These are phyloP conservation scores for Chalciporus piperatoides DNA, from an alignment of 1,284 basidiomycete species.

Conservation along the genomic window DNA sequence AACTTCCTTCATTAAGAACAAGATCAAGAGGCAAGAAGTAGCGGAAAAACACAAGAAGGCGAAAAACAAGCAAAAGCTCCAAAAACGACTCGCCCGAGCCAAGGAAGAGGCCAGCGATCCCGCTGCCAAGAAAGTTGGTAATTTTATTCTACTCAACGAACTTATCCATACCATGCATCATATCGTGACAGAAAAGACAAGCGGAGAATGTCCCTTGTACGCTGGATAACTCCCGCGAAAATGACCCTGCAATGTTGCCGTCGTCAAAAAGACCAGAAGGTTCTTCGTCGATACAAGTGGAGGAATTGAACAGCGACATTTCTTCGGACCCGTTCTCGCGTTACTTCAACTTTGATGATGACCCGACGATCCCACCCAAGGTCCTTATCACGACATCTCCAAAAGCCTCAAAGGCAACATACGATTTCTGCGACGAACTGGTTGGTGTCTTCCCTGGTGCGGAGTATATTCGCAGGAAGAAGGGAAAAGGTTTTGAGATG, in stretches of 20 bases:
- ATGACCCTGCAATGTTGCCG: constrained; percentile 76
- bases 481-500: constrained; percentile 91
- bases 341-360: constrained; percentile 62
- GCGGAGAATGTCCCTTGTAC: constrained; percentile 86
- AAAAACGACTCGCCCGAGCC: constrained; percentile 70
- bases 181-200: constrained; percentile 66
- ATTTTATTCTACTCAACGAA: background rate
- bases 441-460: constrained; percentile 92
- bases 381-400: constrained; percentile 88
- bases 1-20: constrained; percentile 76
- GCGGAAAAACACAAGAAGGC: constrained; percentile 73
- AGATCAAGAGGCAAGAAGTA: constrained; percentile 78
- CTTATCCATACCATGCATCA: background rate
- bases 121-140: constrained; percentile 62
- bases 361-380: constrained; percentile 72
- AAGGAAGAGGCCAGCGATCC: constrained; percentile 73
- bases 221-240: constrained; percentile 90
- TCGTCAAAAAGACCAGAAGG: constrained; percentile 37
- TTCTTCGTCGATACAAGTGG: constrained; percentile 39
- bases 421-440: constrained; percentile 89
- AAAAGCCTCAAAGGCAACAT: constrained; percentile 81
- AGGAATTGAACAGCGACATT: constrained; percentile 65
- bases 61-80: constrained; percentile 79
- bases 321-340: constrained; percentile 70
- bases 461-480: constrained; percentile 87